Percentiles rank a stretch among this genome's conserved stretches.
Evolutionary conservation across 108 stramenopile genomes (phyloP).

Genomic region (Thalassiosira profunda): DNA sequence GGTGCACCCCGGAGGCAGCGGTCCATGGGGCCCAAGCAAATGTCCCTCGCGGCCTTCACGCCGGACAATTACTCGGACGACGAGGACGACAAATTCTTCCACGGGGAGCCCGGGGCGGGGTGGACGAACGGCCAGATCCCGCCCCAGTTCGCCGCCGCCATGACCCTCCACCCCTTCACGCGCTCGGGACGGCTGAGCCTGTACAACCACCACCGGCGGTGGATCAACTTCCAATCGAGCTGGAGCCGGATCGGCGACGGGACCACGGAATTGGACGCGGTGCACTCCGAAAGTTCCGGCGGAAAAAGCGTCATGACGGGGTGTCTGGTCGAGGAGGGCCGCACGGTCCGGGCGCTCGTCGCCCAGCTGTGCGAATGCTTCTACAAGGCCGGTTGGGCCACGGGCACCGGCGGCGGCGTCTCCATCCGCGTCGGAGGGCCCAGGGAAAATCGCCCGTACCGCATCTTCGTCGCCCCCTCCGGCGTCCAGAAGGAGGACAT

Average conservation of each 20-base stretch:
- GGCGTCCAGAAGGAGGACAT: conserved; percentile 98
- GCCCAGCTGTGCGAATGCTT: conserved; percentile 89
- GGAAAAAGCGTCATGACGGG: conserved; percentile 27
- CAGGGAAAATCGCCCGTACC: conserved; percentile 60
- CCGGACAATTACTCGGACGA: conserved; percentile 42
- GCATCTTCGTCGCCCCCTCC: conserved; percentile 94
- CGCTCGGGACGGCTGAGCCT: conserved; percentile 69
- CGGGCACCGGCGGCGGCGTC: conserved; percentile 95
- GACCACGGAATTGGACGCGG: conserved; percentile 43
- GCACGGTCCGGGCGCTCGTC: conserved; percentile 65
- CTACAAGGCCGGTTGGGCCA: conserved; percentile 92
- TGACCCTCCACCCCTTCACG: conserved; percentile 56
- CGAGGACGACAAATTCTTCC: conserved; percentile 34
- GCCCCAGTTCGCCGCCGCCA: conserved; percentile 52
- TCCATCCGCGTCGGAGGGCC: conserved; percentile 87
- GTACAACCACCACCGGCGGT: conserved; percentile 73
- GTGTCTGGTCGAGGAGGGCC: conserved; percentile 49
- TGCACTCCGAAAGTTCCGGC: conserved; percentile 18
- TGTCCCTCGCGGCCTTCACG: conserved; percentile 33
- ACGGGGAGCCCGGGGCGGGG: conserved; percentile 60
- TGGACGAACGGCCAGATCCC: conserved; percentile 81
- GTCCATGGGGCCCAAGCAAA: conserved; percentile 25
- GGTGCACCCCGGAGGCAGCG: conserved; percentile 1
- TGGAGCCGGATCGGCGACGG: conserved; percentile 79
- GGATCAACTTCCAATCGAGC: conserved; percentile 65